Conservation (phyloP, 1,139 yeast species). For the Scheffersomyces lignicola region DNA sequence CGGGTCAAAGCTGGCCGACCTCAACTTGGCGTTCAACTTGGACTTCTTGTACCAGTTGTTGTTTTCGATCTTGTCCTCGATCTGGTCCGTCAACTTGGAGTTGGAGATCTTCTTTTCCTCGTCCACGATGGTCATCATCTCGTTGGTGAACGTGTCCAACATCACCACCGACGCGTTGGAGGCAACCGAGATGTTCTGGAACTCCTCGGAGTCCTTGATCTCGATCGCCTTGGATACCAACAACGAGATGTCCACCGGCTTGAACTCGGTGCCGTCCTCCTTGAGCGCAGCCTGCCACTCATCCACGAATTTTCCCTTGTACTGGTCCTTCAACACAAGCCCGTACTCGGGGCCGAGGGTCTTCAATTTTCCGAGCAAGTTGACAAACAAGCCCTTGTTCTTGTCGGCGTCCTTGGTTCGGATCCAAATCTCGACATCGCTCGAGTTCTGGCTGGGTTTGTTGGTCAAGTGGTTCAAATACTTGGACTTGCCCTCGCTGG, state of each 20-base stretch:
- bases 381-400: constrained; percentile 63
- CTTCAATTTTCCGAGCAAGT: constrained; percentile 54
- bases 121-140: constrained; percentile 85
- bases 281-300: constrained; percentile 53
- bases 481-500: constrained; percentile 86
- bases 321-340: constrained; percentile 66
- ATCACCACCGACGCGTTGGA: constrained; percentile 76
- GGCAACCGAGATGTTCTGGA: constrained; percentile 64
- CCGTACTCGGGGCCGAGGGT: constrained; percentile 55
- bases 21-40: constrained; percentile 57
- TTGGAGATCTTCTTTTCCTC: constrained; percentile 81
- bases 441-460: constrained; percentile 37
- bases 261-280: constrained; percentile 26
- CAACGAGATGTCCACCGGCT: constrained; percentile 56
- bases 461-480: constrained; percentile 59
- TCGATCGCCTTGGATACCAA: constrained; percentile 60
- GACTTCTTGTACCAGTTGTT: constrained; percentile 66
- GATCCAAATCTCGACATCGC: constrained; percentile 65
- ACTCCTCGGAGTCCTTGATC: constrained; percentile 78
- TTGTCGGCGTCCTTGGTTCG: constrained; percentile 82
- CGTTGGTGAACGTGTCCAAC: constrained; percentile 84
- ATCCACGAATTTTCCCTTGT: constrained; percentile 77
- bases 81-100: constrained; percentile 67
- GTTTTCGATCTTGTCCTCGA: constrained; percentile 82
- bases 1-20: constrained; percentile 57